phyloP scores from a whole-genome alignment of 1,139 yeast genomes.

The Saccharomycopsis hybrid region DNA sequence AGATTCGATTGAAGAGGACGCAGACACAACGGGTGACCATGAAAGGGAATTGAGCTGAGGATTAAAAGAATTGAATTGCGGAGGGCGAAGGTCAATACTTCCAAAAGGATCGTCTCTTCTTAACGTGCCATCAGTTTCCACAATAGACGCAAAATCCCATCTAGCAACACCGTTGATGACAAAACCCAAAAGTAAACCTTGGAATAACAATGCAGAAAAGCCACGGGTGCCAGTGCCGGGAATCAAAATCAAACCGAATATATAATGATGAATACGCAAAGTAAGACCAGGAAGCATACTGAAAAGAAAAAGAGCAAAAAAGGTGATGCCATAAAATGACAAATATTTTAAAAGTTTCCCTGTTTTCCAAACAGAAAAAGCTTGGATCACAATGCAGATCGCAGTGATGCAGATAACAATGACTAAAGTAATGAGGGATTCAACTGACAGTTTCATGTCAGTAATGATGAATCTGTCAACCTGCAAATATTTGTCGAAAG shows the following conservation, averaged over 20 bases:
- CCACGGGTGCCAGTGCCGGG: slow-evolving; percentile 89
- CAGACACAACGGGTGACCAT: no score
- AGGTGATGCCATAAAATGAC: slow-evolving; percentile 41
- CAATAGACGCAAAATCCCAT: slow-evolving; percentile 91
- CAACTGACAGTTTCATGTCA: slow-evolving; percentile 71
- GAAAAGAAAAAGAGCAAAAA: slow-evolving; percentile 41
- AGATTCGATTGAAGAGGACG: slow-evolving; percentile 1
- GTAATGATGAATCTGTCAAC: slow-evolving; percentile 71
- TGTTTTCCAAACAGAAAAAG: slow-evolving; percentile 70
- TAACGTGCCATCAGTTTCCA: slow-evolving; percentile 66
- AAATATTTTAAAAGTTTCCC: slow-evolving; percentile 63
- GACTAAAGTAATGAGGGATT: slow-evolving; percentile 63
- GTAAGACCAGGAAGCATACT: slow-evolving; percentile 57
- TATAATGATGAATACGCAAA: slow-evolving; percentile 83
- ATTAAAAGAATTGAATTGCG: slow-evolving; percentile 41
- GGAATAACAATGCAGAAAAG: slow-evolving; percentile 60
- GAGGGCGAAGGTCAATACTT: slow-evolving; percentile 41
- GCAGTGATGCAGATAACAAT: slow-evolving; percentile 32
- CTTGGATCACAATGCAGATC: slow-evolving; percentile 62
- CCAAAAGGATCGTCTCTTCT: slow-evolving; percentile 74
- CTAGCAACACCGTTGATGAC: slow-evolving; percentile 79
- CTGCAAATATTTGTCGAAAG: slow-evolving; percentile 74
- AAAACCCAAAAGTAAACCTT: slow-evolving; percentile 78
- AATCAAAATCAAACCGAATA: slow-evolving; percentile 66
- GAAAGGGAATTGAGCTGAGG: no score